A percentile compares a stretch with the other conserved stretches of the same genome.
These are phyloP conservation scores for Hortiboletus flavorubellus DNA, from an alignment of 768 basidiomycete species.

Conservation along the genomic window DNA sequence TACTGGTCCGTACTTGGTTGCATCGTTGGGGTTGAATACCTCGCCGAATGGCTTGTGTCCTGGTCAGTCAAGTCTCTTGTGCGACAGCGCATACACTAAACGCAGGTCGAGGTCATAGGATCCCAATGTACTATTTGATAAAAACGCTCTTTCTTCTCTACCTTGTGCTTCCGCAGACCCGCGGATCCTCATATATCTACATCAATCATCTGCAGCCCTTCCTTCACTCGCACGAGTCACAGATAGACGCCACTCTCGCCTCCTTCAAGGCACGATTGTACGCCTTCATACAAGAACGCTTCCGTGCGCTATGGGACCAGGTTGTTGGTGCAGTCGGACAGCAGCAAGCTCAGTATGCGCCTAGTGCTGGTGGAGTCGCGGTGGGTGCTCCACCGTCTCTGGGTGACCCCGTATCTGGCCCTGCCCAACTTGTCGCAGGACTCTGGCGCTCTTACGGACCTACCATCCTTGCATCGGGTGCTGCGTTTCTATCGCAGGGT, in stretches of 20 bases:
- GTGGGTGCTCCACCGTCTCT: slow-evolving; percentile 43
- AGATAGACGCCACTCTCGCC: slow-evolving; percentile 81
- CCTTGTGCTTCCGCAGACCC: slow-evolving; percentile 85
- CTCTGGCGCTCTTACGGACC: slow-evolving; percentile 84
- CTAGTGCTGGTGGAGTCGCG: slow-evolving; percentile 20
- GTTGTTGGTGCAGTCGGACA: slow-evolving; percentile 49
- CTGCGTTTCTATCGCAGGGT: slow-evolving; percentile 56
- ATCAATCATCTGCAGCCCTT: slow-evolving; percentile 74
- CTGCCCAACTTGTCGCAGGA: slow-evolving; percentile 59
- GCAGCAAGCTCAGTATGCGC: slow-evolving; percentile 25
- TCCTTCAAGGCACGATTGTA: slow-evolving; percentile 58
- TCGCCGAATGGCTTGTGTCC: slow-evolving; percentile 82
- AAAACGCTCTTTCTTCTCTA: slow-evolving; percentile 87
- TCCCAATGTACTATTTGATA: slow-evolving; percentile 82
- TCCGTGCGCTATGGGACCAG: slow-evolving; percentile 65
- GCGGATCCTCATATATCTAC: slow-evolving; percentile 86
- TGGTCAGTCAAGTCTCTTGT: slow-evolving; percentile 52
- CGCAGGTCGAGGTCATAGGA: slow-evolving; percentile 44
- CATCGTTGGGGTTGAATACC: slow-evolving; percentile 76
- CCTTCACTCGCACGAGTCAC: slow-evolving; percentile 74
- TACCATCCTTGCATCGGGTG: slow-evolving; percentile 61
- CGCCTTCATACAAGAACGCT: slow-evolving; percentile 59
- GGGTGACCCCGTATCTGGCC: slow-evolving; percentile 56
- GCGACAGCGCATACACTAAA: slow-evolving; percentile 5
- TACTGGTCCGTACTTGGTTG: slow-evolving; percentile 93